Evolutionary conservation across 495 filamentous ascomycete species (phyloP), one percentile per base, ranked within the genome.

Genomic region (Penicillium nucicola): DNA sequence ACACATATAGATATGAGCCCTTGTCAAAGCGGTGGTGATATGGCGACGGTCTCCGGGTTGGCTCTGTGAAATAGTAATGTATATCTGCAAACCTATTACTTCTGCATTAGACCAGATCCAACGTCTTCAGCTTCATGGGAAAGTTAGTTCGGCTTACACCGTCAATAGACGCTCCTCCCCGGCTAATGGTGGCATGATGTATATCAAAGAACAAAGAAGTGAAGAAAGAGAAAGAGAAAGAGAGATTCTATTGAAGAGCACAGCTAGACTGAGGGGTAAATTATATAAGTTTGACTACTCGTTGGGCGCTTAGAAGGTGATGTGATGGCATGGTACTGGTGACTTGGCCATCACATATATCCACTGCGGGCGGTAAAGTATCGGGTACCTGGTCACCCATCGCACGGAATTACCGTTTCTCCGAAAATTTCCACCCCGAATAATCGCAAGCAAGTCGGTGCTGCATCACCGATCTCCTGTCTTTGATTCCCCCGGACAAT

Each of bases 21-120:
- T 92, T 92, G 62, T 92, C 88, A 68, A 96, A 96, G 20, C 90
- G 84, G 67, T 96, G 89, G 61, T 92, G 86, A 22, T 48, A 41
- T 31, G 46, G 46, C 32, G 79, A 77, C 10, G 88, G 88, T 42
- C 83, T 86, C 18, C 78, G 73, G 2, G 80, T 79, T 2, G 90
- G 88, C 14, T 79, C 75, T 9, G 83, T 77, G 70, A 95, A 95
- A 65, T 85, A 95, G 67, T 92, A 96, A 69, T 95, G 91, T 37
- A 95, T 75, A 65, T 96, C 91, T 15, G 84, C 89, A 63, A 90
- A 95, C 60, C 91, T 96, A 67, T 35, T 13, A 15, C 15, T 42
- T 45, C 38, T 37, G 13, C 5, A 13, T 32, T 15, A 37, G 39
- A 53, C 33, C 53, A 55, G 44, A 19, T 14, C 18, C 37, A 12